Evolutionary conservation across 257 asterid genomes (phyloP), one percentile per base, ranked within the genome.

Genomic region (Gynochthodes officinalis): DNA sequence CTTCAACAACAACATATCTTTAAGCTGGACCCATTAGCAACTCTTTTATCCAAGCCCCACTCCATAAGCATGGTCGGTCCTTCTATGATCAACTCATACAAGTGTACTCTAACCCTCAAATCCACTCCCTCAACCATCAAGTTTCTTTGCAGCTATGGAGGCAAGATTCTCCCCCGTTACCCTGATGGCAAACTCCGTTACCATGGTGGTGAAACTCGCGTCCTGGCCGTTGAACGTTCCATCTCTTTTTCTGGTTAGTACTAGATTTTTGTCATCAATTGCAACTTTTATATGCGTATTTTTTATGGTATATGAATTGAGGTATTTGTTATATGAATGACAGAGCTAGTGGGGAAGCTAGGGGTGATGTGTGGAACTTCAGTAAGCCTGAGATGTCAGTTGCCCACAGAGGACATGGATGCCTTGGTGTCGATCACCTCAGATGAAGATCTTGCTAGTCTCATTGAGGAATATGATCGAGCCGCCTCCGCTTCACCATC

Each of bases 161-260:
- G 98, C 79, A 87, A 91, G 57, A 93, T 93, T 70, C 78, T 87
- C 64, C 98, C 97, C 66, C 93, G 98, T 18, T 83, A 85, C 71
- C 87, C 89, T 66, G 98, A 93, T 52, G 98, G 92, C 27, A 89
- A 93, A 71, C 98, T 93, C 62, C 97, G 97, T 21, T 93, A 93
- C 79, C 85, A 85, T 21, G 97, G 98, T 52, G 98, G 98, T 25
- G 79, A 90, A 23, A 92, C 97, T 61, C 98, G 98, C 72, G 93
- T 90, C 53, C 88, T 89, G 7, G 85, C 97, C 49, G 86, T 90
- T 8, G 82, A 90, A 19, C 83, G 87, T 72, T 82, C 86, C 69
- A 73, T 92, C 73, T 86, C 95, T 5, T 92, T 88, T 69, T 16
- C 88, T 30, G 96, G 98, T 92, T 4, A 62, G 87, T 75, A 13